phyloP scores from a whole-genome alignment of 345 rosid genomes.

The Populus davidiana region DNA sequence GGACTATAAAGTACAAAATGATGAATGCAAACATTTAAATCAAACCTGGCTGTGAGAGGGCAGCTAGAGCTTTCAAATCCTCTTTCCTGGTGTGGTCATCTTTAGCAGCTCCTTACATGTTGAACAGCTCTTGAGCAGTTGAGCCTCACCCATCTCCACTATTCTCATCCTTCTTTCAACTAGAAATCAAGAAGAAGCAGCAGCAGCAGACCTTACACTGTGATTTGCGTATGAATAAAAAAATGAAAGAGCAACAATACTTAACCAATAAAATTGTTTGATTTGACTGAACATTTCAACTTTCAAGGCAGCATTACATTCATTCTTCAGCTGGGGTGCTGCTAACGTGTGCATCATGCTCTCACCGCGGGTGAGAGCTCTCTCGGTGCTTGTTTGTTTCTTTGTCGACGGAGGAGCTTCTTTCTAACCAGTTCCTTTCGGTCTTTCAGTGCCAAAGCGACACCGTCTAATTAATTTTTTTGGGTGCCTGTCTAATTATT shows the following conservation, averaged over 20 bases:
- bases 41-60: constrained; percentile 64
- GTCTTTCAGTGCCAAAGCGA: no score
- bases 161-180: constrained; percentile 90
- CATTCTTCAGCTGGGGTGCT: constrained; percentile 14
- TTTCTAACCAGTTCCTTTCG: no score
- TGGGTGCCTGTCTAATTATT: no score
- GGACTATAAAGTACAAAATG: background rate
- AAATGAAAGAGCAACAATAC: no score
- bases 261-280: no score
- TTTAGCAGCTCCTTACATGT: constrained; percentile 70
- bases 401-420: no score
- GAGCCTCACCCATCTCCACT: constrained; percentile 83
- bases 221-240: background rate
- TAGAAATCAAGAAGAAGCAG: constrained; percentile 20
- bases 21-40: background rate
- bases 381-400: no score
- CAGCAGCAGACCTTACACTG: background rate
- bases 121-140: constrained; percentile 47
- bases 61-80: constrained; percentile 74
- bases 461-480: no score
- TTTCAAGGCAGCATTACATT: background rate
- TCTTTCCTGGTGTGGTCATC: constrained; percentile 79
- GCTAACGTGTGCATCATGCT: constrained; percentile 19
- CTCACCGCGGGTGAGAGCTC: background rate
- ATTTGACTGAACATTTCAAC: background rate